phyloP scores from a whole-genome alignment of 176 grass and related monocot genomes.

The Microstegium vimineum region DNA sequence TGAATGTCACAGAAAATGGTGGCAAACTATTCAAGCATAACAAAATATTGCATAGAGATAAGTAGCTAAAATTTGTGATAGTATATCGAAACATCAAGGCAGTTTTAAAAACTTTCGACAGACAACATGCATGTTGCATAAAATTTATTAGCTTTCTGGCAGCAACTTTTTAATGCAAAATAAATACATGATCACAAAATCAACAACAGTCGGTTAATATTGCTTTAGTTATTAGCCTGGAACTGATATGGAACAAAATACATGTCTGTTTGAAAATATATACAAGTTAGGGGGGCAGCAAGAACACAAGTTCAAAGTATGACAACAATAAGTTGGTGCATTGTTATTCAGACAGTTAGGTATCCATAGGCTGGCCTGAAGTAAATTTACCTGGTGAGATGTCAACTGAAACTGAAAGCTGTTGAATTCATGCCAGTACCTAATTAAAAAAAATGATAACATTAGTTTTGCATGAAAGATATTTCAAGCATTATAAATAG shows the following conservation, averaged over 20 bases:
- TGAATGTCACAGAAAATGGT: neutral
- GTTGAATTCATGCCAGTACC: constrained; percentile 99
- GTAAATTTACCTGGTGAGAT: constrained; percentile 82
- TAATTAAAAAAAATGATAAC: constrained; percentile 33
- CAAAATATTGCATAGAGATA: neutral
- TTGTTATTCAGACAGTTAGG: constrained; percentile 13
- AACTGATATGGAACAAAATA: constrained; percentile 21
- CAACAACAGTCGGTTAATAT: neutral
- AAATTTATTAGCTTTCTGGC: neutral
- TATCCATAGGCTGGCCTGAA: neutral
- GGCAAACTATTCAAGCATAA: neutral
- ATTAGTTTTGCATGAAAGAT: constrained; percentile 20
- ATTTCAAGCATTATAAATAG: neutral
- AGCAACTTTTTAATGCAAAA: neutral
- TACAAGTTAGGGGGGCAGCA: neutral
- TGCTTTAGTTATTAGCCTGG: constrained; percentile 4
- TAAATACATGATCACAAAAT: constrained; percentile 16
- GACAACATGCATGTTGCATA: neutral
- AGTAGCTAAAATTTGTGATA: neutral
- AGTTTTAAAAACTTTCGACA: neutral
- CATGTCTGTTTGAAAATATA: neutral
- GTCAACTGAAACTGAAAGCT: constrained; percentile 93
- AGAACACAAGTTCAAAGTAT: neutral
- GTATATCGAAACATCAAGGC: neutral
- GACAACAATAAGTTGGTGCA: neutral